phyloP scores from a whole-genome alignment of 2,329 filamentous ascomycete genomes.

The Nemania abortiva region DNA sequence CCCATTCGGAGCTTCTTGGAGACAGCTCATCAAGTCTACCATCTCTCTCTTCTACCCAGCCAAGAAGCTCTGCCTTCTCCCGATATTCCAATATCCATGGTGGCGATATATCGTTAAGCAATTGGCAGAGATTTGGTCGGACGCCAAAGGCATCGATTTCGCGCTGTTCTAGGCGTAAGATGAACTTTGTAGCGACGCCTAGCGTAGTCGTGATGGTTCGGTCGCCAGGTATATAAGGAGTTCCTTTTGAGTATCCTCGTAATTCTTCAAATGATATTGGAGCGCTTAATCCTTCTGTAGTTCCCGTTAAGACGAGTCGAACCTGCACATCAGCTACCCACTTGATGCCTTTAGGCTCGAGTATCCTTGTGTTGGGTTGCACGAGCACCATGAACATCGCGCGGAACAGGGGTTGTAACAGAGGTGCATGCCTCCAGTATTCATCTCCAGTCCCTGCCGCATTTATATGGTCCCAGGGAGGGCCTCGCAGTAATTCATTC shows the following conservation, averaged over 20 bases:
- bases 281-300: conserved; percentile 26
- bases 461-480: conserved; percentile 6
- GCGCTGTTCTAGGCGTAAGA: conserved; percentile 31
- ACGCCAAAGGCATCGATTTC: conserved; percentile 15
- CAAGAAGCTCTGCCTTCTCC: conserved; percentile 8
- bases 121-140: background rate
- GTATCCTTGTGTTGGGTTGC: background rate
- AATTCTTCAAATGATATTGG: conserved; percentile 31
- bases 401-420: conserved; percentile 11
- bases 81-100: conserved; percentile 19
- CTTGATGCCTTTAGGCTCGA: background rate
- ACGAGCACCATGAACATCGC: conserved; percentile 8
- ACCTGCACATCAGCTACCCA: conserved; percentile 15
- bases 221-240: conserved; percentile 14
- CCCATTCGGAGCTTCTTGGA: conserved; percentile 17
- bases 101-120: conserved; percentile 4
- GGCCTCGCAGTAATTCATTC: conserved; percentile 15
- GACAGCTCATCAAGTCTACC: conserved; percentile 13
- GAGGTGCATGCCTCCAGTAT: conserved; percentile 9
- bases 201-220: conserved; percentile 22
- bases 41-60: conserved; percentile 18
- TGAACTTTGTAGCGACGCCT: conserved; percentile 14
- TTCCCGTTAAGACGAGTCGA: conserved; percentile 29
- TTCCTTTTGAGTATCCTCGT: conserved; percentile 19
- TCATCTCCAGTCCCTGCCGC: background rate